phyloP scores from a whole-genome alignment of 2,329 filamentous ascomycete species.

The Pestalotiopsis sp. region DNA sequence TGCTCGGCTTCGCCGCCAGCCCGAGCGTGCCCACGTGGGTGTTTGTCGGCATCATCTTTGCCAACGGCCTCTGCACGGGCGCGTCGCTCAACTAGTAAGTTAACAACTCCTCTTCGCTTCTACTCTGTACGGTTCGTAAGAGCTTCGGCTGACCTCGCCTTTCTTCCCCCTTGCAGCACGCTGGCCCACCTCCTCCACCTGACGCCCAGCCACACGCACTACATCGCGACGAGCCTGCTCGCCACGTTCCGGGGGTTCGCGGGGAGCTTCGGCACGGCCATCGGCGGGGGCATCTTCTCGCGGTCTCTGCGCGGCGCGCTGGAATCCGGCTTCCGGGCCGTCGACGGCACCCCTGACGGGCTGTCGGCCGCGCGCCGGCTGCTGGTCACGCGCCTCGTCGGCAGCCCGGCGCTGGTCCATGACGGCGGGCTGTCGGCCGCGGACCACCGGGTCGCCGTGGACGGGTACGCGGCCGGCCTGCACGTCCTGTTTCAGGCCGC shows the following conservation, averaged over 20 bases:
- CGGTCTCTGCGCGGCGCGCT: slow-evolving; percentile 61
- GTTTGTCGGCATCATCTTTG: slow-evolving; percentile 64
- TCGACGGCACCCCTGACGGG: slow-evolving; percentile 38
- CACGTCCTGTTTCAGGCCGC: slow-evolving; percentile 50
- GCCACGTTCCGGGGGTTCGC: slow-evolving; percentile 83
- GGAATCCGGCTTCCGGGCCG: slow-evolving; percentile 54
- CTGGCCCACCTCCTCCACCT: slow-evolving; percentile 79
- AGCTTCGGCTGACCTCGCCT: neutral
- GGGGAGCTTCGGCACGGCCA: slow-evolving; percentile 77
- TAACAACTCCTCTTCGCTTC: neutral
- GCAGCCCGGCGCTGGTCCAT: slow-evolving; percentile 53
- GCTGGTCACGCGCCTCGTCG: slow-evolving; percentile 50
- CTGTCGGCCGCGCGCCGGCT: slow-evolving; percentile 35
- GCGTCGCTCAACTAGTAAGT: slow-evolving; percentile 70
- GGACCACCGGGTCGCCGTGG: slow-evolving; percentile 49
- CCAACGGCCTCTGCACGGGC: slow-evolving; percentile 74
- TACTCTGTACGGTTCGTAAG: neutral
- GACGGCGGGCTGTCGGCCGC: slow-evolving; percentile 39
- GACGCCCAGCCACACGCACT: slow-evolving; percentile 67
- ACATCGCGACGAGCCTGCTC: slow-evolving; percentile 74
- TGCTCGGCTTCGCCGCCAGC: slow-evolving; percentile 35
- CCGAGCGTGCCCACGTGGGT: slow-evolving; percentile 49
- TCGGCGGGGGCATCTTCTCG: slow-evolving; percentile 76
- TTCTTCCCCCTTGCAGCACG: slow-evolving; percentile 41
- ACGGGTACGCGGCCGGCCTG: slow-evolving; percentile 49